Base-by-base conservation (phyloP, 805 yeast species). In the Dipodascus albidus region DNA sequence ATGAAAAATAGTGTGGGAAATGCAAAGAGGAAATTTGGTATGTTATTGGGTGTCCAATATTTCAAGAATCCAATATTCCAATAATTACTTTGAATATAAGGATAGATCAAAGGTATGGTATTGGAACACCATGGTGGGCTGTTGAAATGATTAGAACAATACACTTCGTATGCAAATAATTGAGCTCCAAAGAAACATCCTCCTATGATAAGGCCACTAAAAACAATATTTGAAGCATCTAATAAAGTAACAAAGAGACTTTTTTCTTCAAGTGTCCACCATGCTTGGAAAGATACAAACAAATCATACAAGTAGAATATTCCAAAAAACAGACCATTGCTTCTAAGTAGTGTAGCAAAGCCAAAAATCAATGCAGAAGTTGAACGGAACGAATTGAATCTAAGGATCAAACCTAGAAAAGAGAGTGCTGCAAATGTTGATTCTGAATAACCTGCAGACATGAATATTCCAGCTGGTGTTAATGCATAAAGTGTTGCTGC, bases 41-140 rank as follows among this genome's bases (percentile, higher is more conserved):
- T 67, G 61, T 93, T 91, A 62, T 80, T 81, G 0, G 74, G 55
- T 0, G 93, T 84, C 91, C 96, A 93, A 68, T 93, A 93, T 44
- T 68, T 72, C 53, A 93, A 66, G 52, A 90, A 79, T 0, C 99
- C 98, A 48, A 74, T 76, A 59, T 81, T 78, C 99, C 99, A 93
- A 66, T 91, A 89, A 58, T 80, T 74, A 1, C 69, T 55, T 67
- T 93, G 99, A 3, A 95, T 85, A 65, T 75, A 87, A 2, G 78
- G 66, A 60, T 82, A 82, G 14, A 91, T 71, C 21, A 83, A 76
- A 3, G 86, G 87, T 0, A 85, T 51, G 2, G 57, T 54, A 2
- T 70, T 58, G 14, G 69, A 56, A 65, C 99, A 91, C 97, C 97
- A 91, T 56, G 76, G 85, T 4, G 86, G 81, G 64, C 99, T 93